Conservation (phyloP, 805 yeast species). For the Pichia thaimueangensis region DNA sequence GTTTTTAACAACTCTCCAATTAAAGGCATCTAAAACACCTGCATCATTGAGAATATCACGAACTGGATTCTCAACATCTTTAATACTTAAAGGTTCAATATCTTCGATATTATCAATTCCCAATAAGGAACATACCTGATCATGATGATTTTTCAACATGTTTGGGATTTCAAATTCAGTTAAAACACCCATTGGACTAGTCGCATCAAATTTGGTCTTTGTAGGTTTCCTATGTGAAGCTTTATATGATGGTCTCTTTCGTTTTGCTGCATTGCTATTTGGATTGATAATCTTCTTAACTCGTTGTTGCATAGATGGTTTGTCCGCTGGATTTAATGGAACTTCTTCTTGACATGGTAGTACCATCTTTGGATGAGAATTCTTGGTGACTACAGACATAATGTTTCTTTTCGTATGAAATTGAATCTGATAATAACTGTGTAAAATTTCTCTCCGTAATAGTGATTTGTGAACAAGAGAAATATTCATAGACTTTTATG, state of each 20-base stretch:
- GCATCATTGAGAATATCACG: slow-evolving; percentile 55
- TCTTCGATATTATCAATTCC: background rate
- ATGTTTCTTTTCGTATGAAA: background rate
- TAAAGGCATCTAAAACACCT: slow-evolving; percentile 37
- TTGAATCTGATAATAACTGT: too few species aligned
- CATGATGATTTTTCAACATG: slow-evolving; percentile 36
- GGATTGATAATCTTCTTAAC: background rate
- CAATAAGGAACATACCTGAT: slow-evolving; percentile 7
- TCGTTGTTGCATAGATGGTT: background rate
- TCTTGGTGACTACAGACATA: background rate
- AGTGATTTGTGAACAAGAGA: too few species aligned
- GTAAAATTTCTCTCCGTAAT: too few species aligned
- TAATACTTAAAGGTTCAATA: slow-evolving; percentile 30
- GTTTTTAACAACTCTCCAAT: slow-evolving; percentile 50
- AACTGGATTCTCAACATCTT: slow-evolving; percentile 60
- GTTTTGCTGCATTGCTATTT: slow-evolving; percentile 11
- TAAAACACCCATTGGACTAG: slow-evolving; percentile 76
- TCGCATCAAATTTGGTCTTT: slow-evolving; percentile 42
- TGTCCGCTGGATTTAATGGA: too few species aligned
- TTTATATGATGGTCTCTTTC: slow-evolving; percentile 49
- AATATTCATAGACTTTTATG: too few species aligned
- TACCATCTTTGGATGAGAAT: background rate
- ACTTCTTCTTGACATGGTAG: slow-evolving; percentile 8
- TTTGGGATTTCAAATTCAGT: slow-evolving; percentile 60
- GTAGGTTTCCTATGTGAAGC: slow-evolving; percentile 52